Percentiles rank a stretch among this genome's conserved stretches.
These are phyloP conservation scores for Claviceps pusilla DNA, from an alignment of 2,329 filamentous ascomycete species.

Conservation along the genomic window DNA sequence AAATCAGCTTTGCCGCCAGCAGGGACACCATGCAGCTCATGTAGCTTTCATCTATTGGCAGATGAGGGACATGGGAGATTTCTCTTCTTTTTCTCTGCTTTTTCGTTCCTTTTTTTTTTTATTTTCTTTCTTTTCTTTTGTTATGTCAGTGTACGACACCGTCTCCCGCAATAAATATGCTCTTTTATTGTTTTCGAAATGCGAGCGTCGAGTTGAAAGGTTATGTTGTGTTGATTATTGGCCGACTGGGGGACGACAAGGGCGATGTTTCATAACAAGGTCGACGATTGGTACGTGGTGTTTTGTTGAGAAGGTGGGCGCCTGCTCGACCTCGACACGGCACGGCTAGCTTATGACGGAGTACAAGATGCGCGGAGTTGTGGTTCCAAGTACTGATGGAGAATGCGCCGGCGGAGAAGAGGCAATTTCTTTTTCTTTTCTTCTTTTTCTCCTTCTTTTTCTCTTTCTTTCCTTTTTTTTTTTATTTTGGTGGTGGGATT, in stretches of 20 bases:
- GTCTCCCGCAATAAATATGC: neutral
- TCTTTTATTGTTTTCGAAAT: neutral
- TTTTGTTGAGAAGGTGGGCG: neutral
- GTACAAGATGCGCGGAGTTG: neutral
- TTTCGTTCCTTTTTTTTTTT: neutral
- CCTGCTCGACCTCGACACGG: neutral
- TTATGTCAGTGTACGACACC: neutral
- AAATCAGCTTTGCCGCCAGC: slow-evolving; percentile 4
- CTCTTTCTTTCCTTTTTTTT: too few species aligned
- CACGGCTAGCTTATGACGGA: neutral
- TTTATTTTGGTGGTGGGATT: neutral
- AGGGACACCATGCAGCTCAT: neutral
- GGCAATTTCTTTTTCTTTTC: neutral
- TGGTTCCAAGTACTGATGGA: neutral
- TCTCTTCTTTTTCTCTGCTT: too few species aligned
- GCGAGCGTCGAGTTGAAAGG: neutral
- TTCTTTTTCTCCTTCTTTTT: neutral
- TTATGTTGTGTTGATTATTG: neutral
- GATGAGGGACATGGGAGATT: neutral
- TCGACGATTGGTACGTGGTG: neutral
- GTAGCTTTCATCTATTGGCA: neutral
- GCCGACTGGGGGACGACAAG: neutral
- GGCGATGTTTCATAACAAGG: neutral
- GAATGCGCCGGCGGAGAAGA: neutral
- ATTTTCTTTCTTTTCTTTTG: neutral